Evolutionary conservation across 2,329 filamentous ascomycete genomes (phyloP), one percentile per base, ranked within the genome.

Genomic region (Diaporthe sp.): DNA sequence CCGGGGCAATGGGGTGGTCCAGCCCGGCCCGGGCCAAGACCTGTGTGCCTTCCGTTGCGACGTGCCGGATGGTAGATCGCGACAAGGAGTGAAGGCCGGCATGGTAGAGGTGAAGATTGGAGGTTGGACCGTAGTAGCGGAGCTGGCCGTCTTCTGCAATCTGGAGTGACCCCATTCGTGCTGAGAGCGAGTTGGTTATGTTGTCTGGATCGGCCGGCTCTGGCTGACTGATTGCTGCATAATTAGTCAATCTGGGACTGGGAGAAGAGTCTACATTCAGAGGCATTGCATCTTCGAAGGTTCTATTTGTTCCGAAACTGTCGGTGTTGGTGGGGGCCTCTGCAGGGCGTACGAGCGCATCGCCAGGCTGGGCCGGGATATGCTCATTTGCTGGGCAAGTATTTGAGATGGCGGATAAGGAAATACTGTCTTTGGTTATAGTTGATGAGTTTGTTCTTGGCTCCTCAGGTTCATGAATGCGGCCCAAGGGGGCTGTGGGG

Each of bases 1-100:
- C 72, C 0, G 44, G 19, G 0, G 78, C 63, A 1, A 80, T 68
- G 2, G 37, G 59, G 5, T 65, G 59, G n/a, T 35, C 37, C 12
- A 50, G 0, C 0, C 59, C 59, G 6, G 59, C 59, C 4, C 59
- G 39, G 19, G 59, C 59, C 39, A 65, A 17, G 5, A 35, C 27
- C n/a, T 65, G 37, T 17, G 59, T 4, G 1, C 59, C 59, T 35
- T 65, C 59, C 17, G 59, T 65, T 6, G 59, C 59, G 12, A 65
- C 59, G 15, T 65, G 59, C 6, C 59, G 27, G 42, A 65, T 65
- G 13, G 59, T 65, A 2, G 59, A 35, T n/a, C 59, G 59, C 1
- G 59, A 65, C 5, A 47, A 25, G 2, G 59, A 50, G 19, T 65
- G 59, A 19, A 65, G 42, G 4, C 59, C 59, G 12, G 59, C 59